phyloP scores from a whole-genome alignment of 106 monocot species.

The Amphibolis antarctica region DNA sequence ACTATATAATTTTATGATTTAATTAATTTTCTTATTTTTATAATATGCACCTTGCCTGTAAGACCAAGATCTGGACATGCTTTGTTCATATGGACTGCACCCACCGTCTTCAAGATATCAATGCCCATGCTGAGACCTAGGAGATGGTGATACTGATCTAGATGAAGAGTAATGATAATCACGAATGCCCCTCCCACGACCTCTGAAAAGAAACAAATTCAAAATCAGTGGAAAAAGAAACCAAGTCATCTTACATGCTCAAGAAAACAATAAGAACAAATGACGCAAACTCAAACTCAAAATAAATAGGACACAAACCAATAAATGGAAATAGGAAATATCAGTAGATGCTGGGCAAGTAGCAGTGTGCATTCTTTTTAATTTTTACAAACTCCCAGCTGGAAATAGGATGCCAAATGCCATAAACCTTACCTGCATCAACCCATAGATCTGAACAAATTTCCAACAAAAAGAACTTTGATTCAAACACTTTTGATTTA shows the following conservation, averaged over 20 bases:
- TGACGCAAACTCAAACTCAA: too few relatives aligned
- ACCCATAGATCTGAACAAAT: slow-evolving; percentile 4
- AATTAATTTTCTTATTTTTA: not conserved
- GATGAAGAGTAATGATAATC: slow-evolving; percentile 1
- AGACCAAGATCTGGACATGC: not conserved
- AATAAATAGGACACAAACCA: too few relatives aligned
- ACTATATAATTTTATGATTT: too few relatives aligned
- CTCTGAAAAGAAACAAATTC: not conserved
- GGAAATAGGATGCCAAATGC: not conserved
- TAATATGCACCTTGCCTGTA: not conserved
- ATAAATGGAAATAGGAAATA: too few relatives aligned
- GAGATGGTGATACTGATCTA: slow-evolving; percentile 2
- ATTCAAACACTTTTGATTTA: slow-evolving; percentile 8
- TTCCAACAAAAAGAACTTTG: slow-evolving; percentile 1
- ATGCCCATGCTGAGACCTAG: not conserved
- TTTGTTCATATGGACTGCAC: not conserved
- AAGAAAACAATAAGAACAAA: too few relatives aligned
- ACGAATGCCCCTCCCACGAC: not conserved
- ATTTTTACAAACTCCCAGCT: not conserved
- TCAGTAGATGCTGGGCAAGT: too few relatives aligned
- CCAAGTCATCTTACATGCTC: not conserved
- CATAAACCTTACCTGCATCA: slow-evolving; percentile 6
- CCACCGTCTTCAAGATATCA: not conserved
- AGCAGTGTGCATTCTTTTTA: not conserved
- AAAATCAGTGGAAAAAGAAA: not conserved